Percentiles rank a stretch among this genome's conserved stretches.
phyloP scores from a whole-genome alignment of 305 asterid genomes.

The Euphrasia arctica region DNA sequence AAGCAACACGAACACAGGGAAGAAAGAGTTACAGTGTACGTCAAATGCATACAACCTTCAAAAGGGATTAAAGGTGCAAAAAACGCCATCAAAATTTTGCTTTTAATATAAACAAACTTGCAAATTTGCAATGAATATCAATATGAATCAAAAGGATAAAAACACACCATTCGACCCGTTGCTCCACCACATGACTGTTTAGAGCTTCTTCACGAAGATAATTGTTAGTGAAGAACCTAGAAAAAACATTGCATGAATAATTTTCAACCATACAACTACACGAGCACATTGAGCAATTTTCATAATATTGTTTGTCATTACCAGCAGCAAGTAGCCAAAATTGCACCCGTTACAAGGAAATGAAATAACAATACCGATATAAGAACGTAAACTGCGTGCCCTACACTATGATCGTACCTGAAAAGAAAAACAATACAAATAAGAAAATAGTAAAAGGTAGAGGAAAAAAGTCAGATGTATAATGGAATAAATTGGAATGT shows the following conservation, averaged over 20 bases:
- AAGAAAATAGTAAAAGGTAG: constrained; percentile 8
- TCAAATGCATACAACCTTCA: constrained; percentile 98
- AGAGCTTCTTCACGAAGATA: constrained; percentile 97
- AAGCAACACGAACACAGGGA: constrained; percentile 83
- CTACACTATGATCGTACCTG: constrained; percentile 94
- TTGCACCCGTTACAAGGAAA: constrained; percentile 74
- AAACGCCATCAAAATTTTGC: constrained; percentile 28
- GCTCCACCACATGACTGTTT: constrained; percentile 95
- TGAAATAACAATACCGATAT: constrained; percentile 78
- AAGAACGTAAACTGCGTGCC: constrained; percentile 87
- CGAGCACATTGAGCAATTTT: constrained; percentile 5
- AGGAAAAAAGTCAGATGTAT: not conserved
- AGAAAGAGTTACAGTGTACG: constrained; percentile 99
- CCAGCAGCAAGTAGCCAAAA: constrained; percentile 93
- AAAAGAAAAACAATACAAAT: constrained; percentile 28
- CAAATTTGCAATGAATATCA: constrained; percentile 10
- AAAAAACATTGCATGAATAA: constrained; percentile 22
- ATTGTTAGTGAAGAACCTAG: constrained; percentile 94
- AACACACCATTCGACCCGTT: constrained; percentile 96
- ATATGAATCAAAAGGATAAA: constrained; percentile 24
- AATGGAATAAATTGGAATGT: not conserved
- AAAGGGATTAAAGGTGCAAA: constrained; percentile 27
- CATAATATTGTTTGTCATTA: constrained; percentile 33
- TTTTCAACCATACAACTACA: constrained; percentile 15
- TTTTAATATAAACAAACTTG: constrained; percentile 18